Conservation (phyloP, 139 green algal species). For the Picochlorum costavermella region DNA sequence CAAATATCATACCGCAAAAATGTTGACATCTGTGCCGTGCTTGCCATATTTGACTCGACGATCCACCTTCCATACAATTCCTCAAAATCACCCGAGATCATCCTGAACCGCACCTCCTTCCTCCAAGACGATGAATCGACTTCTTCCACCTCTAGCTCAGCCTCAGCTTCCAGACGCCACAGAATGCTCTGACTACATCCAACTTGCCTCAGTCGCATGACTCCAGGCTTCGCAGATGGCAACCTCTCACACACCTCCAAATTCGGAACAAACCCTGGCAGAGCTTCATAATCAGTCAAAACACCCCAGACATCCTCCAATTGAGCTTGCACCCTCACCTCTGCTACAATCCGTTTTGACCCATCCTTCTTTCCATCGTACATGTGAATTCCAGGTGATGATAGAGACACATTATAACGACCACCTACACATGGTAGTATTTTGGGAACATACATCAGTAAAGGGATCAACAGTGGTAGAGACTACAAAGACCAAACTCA, state of each 20-base stretch:
- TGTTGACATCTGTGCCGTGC: conserved; percentile 20
- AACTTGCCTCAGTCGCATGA: conserved; percentile 23
- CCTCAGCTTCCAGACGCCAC: conserved; percentile 43
- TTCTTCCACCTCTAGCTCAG: conserved; percentile 42
- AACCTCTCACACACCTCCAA: conserved; percentile 40
- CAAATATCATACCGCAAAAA: conserved; percentile 43
- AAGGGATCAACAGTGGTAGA: too few relatives aligned
- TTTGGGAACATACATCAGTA: too few relatives aligned
- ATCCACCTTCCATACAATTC: conserved; percentile 41
- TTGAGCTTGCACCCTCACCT: conserved; percentile 31
- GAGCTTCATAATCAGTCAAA: conserved; percentile 43
- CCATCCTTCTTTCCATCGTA: not conserved
- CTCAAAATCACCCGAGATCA: conserved; percentile 42
- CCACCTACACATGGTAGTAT: not conserved
- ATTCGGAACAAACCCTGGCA: conserved; percentile 50
- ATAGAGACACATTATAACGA: not conserved
- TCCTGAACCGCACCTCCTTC: conserved; percentile 31
- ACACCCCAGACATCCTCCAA: conserved; percentile 42
- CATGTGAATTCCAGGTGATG: not conserved
- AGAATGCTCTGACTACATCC: conserved; percentile 36
- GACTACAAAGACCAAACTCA: too few relatives aligned
- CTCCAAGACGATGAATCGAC: conserved; percentile 9
- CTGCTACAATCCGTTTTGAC: conserved; percentile 28
- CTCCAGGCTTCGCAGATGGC: conserved; percentile 7
- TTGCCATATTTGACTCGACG: conserved; percentile 28